Percentiles rank a stretch among this genome's conserved stretches.
phyloP scores from a whole-genome alignment of 2,329 filamentous ascomycete genomes.

The Colletotrichum musicola region DNA sequence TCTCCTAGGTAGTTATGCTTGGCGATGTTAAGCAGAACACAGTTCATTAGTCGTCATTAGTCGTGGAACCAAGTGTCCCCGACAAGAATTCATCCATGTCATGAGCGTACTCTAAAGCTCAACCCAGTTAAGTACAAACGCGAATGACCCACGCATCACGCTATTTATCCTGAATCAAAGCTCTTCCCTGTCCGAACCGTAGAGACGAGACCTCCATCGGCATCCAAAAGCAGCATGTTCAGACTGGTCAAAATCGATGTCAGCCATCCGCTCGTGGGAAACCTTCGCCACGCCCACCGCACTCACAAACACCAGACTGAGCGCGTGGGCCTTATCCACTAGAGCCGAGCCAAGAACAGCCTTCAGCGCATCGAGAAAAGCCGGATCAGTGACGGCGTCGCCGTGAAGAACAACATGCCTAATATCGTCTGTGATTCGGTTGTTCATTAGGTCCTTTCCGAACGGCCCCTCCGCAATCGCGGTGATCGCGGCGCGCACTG shows the following conservation, averaged over 20 bases:
- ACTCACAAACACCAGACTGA: background rate
- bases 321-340: background rate
- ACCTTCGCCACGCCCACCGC: background rate
- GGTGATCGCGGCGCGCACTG: background rate
- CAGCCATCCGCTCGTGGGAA: background rate
- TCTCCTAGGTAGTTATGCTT: too few relatives aligned
- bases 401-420: slow-evolving; percentile 3
- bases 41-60: too few relatives aligned
- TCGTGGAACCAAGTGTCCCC: too few relatives aligned
- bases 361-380: background rate
- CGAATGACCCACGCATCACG: too few relatives aligned
- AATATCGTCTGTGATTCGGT: background rate
- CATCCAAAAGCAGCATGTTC: background rate
- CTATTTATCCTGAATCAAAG: background rate
- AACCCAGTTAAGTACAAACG: too few relatives aligned
- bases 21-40: too few relatives aligned
- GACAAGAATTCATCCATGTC: too few relatives aligned
- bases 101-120: too few relatives aligned
- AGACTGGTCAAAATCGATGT: background rate
- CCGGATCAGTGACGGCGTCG: background rate
- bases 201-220: background rate
- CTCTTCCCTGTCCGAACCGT: background rate
- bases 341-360: background rate
- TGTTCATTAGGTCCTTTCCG: background rate
- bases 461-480: background rate